phyloP scores from a whole-genome alignment of 2,329 filamentous ascomycete genomes.

The Aspergillus sp. region DNA sequence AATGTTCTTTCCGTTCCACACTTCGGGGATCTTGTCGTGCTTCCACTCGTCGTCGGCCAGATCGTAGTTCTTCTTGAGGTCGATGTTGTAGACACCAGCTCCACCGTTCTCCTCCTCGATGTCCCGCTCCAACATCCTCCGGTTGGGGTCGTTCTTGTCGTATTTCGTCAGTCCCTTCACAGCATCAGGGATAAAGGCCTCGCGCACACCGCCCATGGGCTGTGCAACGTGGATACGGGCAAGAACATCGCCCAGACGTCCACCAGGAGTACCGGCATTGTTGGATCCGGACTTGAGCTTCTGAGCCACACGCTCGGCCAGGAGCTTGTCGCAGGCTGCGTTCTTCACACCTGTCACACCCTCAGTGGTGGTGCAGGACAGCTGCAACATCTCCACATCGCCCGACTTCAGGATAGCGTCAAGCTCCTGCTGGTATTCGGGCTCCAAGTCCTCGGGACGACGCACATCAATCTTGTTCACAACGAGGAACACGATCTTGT shows the following conservation, averaged over 20 bases:
- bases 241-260: slow-evolving; percentile 83
- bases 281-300: slow-evolving; percentile 89
- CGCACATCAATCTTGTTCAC: slow-evolving; percentile 98
- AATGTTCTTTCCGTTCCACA: slow-evolving; percentile 93
- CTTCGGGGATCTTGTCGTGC: slow-evolving; percentile 89
- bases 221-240: slow-evolving; percentile 95
- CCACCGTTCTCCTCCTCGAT: slow-evolving; percentile 89
- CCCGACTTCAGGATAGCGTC: slow-evolving; percentile 76
- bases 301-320: slow-evolving; percentile 88
- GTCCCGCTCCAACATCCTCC: slow-evolving; percentile 75
- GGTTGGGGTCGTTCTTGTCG: slow-evolving; percentile 80
- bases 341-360: slow-evolving; percentile 95
- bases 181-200: slow-evolving; percentile 84
- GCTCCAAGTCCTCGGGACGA: slow-evolving; percentile 78
- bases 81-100: slow-evolving; percentile 91
- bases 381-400: slow-evolving; percentile 86
- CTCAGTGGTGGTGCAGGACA: slow-evolving; percentile 92
- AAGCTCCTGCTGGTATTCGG: slow-evolving; percentile 71
- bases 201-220: slow-evolving; percentile 75
- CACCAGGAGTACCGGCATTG: slow-evolving; percentile 68
- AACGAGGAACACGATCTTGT: slow-evolving; percentile 94
- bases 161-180: slow-evolving; percentile 80
- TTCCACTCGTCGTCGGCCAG: slow-evolving; percentile 91
- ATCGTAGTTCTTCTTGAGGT: slow-evolving; percentile 82
- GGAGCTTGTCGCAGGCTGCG: slow-evolving; percentile 83